Conservation (phyloP, 2,329 filamentous ascomycete genomes). For the Akanthomyces uredinophilus region DNA sequence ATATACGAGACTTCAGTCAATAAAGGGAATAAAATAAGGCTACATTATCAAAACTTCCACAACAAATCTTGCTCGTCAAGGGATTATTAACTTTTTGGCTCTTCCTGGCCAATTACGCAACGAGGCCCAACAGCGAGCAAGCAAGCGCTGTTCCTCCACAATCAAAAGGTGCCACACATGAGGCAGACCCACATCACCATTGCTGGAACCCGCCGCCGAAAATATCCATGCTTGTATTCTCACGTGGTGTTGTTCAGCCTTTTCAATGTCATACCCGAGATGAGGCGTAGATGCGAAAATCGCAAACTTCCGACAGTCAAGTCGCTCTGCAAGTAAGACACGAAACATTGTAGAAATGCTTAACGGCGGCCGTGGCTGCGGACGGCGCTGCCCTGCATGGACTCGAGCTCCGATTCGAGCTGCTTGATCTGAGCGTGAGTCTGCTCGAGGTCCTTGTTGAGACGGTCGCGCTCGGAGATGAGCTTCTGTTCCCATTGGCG, state of each 20-base stretch:
- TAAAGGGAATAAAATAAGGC: constrained; percentile 30
- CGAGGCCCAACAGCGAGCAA: constrained; percentile 12
- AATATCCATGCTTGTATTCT: constrained; percentile 29
- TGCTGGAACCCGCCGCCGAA: constrained; percentile 15
- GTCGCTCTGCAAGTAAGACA: constrained; percentile 20
- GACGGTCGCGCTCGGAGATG: constrained; percentile 93
- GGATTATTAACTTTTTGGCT: constrained; percentile 15
- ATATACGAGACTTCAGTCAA: constrained; percentile 18
- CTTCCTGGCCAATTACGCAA: not conserved
- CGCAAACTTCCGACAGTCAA: constrained; percentile 21
- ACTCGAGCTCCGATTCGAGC: constrained; percentile 86
- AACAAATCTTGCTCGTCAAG: constrained; percentile 18
- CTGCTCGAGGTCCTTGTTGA: constrained; percentile 99
- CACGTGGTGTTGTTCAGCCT: constrained; percentile 14
- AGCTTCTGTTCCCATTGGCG: constrained; percentile 99
- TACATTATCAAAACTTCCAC: constrained; percentile 32
- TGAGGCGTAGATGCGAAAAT: constrained; percentile 25
- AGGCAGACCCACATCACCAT: not conserved
- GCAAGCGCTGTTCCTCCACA: constrained; percentile 13
- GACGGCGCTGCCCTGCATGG: constrained; percentile 83
- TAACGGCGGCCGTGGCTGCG: constrained; percentile 92
- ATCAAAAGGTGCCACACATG: not conserved
- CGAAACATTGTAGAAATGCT: constrained; percentile 18
- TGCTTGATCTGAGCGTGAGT: constrained; percentile 93
- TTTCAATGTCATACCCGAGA: constrained; percentile 33